A percentile compares a stretch with the other conserved stretches of the same genome.
These are phyloP conservation scores for Musa beccarii DNA, from an alignment of 176 grass and related monocot species.

Conservation along the genomic window DNA sequence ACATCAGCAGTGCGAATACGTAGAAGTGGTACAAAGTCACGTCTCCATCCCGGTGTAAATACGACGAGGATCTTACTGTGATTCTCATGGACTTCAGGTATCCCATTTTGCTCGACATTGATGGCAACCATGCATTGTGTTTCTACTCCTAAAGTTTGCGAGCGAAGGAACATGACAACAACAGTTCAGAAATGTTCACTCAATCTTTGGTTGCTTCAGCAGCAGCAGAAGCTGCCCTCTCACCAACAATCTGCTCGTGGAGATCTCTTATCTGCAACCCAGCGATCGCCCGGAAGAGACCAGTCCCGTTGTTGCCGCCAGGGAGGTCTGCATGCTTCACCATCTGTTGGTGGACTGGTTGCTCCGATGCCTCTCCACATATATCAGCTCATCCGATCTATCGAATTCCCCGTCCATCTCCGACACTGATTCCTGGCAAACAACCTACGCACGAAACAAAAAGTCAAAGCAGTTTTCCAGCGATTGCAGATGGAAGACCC, in stretches of 20 bases:
- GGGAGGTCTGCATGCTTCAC: constrained; percentile 84
- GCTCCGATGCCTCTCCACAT: constrained; percentile 88
- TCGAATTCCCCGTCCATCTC: constrained; percentile 93
- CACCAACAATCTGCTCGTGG: constrained; percentile 63
- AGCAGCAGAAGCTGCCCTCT: constrained; percentile 31
- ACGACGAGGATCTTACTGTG: too few relatives aligned
- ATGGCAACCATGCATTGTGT: too few relatives aligned
- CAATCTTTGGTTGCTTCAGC: background rate
- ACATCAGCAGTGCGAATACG: too few relatives aligned
- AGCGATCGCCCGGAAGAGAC: constrained; percentile 76
- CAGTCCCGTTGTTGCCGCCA: constrained; percentile 82
- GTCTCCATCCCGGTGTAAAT: too few relatives aligned
- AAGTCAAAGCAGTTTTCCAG: background rate
- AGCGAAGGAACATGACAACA: too few relatives aligned
- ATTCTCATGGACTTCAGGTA: too few relatives aligned
- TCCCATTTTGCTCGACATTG: too few relatives aligned
- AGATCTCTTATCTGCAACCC: constrained; percentile 90
- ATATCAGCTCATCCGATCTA: constrained; percentile 79
- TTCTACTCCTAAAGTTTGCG: too few relatives aligned
- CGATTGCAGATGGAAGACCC: too few relatives aligned
- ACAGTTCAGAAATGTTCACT: too few relatives aligned
- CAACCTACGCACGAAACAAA: constrained; percentile 16
- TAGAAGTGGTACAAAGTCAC: too few relatives aligned
- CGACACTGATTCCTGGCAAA: constrained; percentile 48
- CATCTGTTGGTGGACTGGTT: constrained; percentile 87